phyloP scores from a whole-genome alignment of 352 stramenopile species.

The Globisporangium barbulae region DNA sequence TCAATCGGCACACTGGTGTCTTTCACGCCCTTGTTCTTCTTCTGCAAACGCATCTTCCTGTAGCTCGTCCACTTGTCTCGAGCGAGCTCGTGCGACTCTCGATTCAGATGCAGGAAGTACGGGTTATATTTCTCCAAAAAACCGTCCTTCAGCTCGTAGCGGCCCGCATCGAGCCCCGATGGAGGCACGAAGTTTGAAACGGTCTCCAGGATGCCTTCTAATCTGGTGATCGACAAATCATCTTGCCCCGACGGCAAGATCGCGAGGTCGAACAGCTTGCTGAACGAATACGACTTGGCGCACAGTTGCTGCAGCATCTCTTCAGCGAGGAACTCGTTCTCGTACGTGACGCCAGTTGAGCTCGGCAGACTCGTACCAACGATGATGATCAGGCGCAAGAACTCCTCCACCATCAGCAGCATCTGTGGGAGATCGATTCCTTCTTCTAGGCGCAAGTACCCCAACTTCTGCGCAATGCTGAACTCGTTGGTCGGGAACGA shows the following conservation, averaged over 20 bases:
- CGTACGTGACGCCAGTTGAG: constrained; percentile 48
- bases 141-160: constrained; percentile 75
- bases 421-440: constrained; percentile 71
- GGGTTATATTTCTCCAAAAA: constrained; percentile 81
- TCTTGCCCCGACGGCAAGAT: constrained; percentile 83
- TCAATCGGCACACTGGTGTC: constrained; percentile 29
- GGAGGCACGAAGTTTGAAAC: constrained; percentile 74
- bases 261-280: constrained; percentile 76
- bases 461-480: constrained; percentile 19
- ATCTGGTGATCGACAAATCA: constrained; percentile 58
- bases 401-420: constrained; percentile 81
- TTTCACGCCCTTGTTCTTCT: constrained; percentile 22
- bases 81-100: constrained; percentile 76
- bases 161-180: constrained; percentile 70
- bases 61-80: constrained; percentile 81
- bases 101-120: constrained; percentile 84
- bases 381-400: constrained; percentile 75
- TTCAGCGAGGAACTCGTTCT: constrained; percentile 74
- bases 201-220: constrained; percentile 60
- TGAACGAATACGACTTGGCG: constrained; percentile 76
- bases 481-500: constrained; percentile 13
- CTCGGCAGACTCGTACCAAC: constrained; percentile 73
- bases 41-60: constrained; percentile 44
- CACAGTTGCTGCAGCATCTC: constrained; percentile 87
- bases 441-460: constrained; percentile 49